Percentiles rank a stretch among this genome's conserved stretches.
Evolutionary conservation across 345 rosid genomes (phyloP).

Genomic region (Acer negundo): DNA sequence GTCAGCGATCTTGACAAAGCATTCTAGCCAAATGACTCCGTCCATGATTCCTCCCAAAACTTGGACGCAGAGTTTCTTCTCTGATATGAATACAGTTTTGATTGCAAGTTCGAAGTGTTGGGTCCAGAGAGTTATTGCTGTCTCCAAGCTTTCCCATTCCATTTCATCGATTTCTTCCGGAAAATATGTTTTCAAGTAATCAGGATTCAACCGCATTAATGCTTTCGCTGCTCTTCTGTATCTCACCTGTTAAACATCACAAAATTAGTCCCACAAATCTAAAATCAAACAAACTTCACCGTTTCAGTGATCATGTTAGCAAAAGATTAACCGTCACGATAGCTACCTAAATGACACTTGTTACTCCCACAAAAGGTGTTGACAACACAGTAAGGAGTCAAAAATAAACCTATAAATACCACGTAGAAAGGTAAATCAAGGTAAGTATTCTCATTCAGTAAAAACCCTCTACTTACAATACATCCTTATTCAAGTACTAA

Average conservation of each 20-base stretch:
- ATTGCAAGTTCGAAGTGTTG: constrained; percentile 57
- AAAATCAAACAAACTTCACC: neutral
- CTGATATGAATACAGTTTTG: constrained; percentile 47
- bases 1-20: constrained; percentile 63
- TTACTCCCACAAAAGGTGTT: too few species aligned
- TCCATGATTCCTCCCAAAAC: constrained; percentile 47
- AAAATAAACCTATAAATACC: too few species aligned
- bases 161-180: constrained; percentile 63
- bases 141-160: constrained; percentile 69
- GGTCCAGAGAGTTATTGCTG: constrained; percentile 58
- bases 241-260: constrained; percentile 43
- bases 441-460: too few species aligned
- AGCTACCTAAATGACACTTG: too few species aligned
- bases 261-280: neutral
- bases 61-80: constrained; percentile 54
- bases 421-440: too few species aligned
- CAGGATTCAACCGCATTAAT: constrained; percentile 55
- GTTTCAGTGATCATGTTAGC: too few species aligned
- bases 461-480: too few species aligned
- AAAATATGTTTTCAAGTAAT: constrained; percentile 50
- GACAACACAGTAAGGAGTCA: too few species aligned
- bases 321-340: too few species aligned
- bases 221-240: constrained; percentile 67
- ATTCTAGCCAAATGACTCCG: constrained; percentile 55
- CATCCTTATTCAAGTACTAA: too few species aligned